These are phyloP conservation scores for Candida silvatica DNA, from an alignment of 805 yeast genomes.

Conservation along the genomic window DNA sequence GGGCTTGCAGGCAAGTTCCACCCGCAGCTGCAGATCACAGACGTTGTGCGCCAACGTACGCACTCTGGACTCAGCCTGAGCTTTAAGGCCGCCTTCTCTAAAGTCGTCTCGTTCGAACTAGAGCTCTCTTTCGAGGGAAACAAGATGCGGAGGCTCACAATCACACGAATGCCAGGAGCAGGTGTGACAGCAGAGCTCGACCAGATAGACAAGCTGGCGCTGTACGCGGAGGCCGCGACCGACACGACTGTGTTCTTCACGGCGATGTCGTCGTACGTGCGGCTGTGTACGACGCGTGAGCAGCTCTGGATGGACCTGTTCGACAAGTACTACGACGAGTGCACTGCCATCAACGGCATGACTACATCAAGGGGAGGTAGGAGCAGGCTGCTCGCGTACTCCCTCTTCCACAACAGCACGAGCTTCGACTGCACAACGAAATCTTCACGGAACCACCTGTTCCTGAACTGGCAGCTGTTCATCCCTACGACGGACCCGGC, in stretches of 20 bases:
- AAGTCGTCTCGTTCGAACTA: background rate
- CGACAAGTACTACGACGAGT: slow-evolving; percentile 7
- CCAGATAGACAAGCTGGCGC: slow-evolving; percentile 10
- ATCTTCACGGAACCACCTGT: background rate
- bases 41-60: background rate
- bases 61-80: background rate
- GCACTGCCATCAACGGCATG: slow-evolving; percentile 10
- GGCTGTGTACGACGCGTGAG: slow-evolving; percentile 11
- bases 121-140: slow-evolving; percentile 6
- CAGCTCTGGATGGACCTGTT: slow-evolving; percentile 13
- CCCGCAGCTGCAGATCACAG: slow-evolving; percentile 19
- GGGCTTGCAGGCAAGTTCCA: slow-evolving; percentile 15
- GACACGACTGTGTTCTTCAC: slow-evolving; percentile 19
- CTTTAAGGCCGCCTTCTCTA: background rate
- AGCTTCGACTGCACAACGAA: slow-evolving; percentile 2
- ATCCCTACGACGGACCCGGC: background rate
- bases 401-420: slow-evolving; percentile 6
- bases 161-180: background rate
- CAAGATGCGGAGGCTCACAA: slow-evolving; percentile 1
- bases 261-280: slow-evolving; percentile 16
- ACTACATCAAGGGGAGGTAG: slow-evolving; percentile 1
- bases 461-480: slow-evolving; percentile 1
- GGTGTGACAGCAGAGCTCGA: slow-evolving; percentile 6
- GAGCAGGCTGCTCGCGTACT: slow-evolving; percentile 1
- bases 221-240: slow-evolving; percentile 5